These are phyloP conservation scores for Chaetomium globosum DNA, from an alignment of 2,329 filamentous ascomycete species.

Conservation along the genomic window DNA sequence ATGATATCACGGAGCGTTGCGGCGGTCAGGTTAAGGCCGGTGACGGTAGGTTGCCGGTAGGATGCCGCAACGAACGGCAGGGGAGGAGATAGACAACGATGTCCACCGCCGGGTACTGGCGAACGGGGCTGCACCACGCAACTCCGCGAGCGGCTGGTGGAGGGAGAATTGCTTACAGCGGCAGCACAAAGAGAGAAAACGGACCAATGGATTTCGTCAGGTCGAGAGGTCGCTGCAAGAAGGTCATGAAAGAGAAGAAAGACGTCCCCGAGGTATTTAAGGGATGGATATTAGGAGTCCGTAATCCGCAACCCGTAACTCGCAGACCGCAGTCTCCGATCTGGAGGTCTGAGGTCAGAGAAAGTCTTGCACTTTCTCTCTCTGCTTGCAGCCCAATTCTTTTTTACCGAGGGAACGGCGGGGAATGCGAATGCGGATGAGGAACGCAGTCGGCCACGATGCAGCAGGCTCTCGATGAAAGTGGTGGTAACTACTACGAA, in stretches of 20 bases:
- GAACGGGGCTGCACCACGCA: conserved; percentile 19
- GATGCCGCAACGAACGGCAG: not conserved
- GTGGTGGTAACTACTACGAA: too few relatives aligned
- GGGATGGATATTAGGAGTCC: not conserved
- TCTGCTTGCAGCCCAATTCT: not conserved
- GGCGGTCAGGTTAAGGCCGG: not conserved
- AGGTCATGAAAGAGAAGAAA: conserved; percentile 2
- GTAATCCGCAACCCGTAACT: not conserved
- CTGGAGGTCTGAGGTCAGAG: not conserved
- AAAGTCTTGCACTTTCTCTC: not conserved
- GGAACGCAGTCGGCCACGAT: not conserved
- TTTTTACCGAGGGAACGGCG: conserved; percentile 5
- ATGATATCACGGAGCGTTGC: not conserved
- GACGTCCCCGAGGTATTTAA: not conserved
- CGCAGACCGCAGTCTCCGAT: not conserved
- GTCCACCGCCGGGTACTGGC: conserved; percentile 1
- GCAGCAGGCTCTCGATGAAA: not conserved
- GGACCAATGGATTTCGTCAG: conserved; percentile 13
- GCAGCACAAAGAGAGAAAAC: conserved; percentile 25
- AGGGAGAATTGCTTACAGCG: conserved; percentile 8
- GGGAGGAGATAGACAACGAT: not conserved
- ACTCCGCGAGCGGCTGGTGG: conserved; percentile 18
- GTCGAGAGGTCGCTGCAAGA: not conserved
- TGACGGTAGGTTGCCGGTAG: conserved; percentile 2
- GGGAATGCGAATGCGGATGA: not conserved